These are phyloP conservation scores for Carallia pectinifolia DNA, from an alignment of 345 rosid species.

Conservation along the genomic window DNA sequence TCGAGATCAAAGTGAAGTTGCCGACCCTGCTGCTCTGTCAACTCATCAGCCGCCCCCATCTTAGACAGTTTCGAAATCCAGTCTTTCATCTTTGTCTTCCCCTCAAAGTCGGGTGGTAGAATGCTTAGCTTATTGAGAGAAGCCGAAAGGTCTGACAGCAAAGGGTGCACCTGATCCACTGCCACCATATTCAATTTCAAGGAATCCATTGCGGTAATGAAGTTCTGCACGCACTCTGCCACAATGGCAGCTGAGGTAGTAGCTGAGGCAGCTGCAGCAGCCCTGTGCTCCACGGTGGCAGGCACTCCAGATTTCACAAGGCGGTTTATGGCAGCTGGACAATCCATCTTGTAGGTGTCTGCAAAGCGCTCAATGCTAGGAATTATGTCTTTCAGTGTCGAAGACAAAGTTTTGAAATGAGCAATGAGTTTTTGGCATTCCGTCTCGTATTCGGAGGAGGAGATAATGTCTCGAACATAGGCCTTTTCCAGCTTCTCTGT, in stretches of 20 bases:
- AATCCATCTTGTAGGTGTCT: slow-evolving; percentile 92
- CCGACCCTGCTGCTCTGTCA: slow-evolving; percentile 91
- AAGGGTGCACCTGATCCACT: slow-evolving; percentile 86
- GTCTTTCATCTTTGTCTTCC: slow-evolving; percentile 93
- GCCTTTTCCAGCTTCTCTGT: slow-evolving; percentile 97
- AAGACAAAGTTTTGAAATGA: slow-evolving; percentile 82
- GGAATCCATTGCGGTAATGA: slow-evolving; percentile 95
- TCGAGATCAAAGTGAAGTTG: slow-evolving; percentile 94
- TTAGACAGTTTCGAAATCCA: slow-evolving; percentile 82
- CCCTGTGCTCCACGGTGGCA: slow-evolving; percentile 88
- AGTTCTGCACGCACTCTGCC: slow-evolving; percentile 92
- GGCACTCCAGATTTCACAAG: slow-evolving; percentile 87
- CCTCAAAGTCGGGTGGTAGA: slow-evolving; percentile 85
- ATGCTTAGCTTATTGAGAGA: slow-evolving; percentile 73
- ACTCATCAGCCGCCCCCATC: slow-evolving; percentile 96
- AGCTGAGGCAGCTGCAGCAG: slow-evolving; percentile 55
- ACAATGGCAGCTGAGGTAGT: slow-evolving; percentile 85
- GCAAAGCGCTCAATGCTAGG: slow-evolving; percentile 89
- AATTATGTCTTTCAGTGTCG: slow-evolving; percentile 67
- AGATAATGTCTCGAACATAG: slow-evolving; percentile 72
- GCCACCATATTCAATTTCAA: slow-evolving; percentile 93
- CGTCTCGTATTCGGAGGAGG: slow-evolving; percentile 71
- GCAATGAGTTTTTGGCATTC: slow-evolving; percentile 94
- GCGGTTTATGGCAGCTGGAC: slow-evolving; percentile 87
- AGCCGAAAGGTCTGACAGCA: slow-evolving; percentile 76